phyloP scores from a whole-genome alignment of 768 basidiomycete genomes.

The Vararia minispora region DNA sequence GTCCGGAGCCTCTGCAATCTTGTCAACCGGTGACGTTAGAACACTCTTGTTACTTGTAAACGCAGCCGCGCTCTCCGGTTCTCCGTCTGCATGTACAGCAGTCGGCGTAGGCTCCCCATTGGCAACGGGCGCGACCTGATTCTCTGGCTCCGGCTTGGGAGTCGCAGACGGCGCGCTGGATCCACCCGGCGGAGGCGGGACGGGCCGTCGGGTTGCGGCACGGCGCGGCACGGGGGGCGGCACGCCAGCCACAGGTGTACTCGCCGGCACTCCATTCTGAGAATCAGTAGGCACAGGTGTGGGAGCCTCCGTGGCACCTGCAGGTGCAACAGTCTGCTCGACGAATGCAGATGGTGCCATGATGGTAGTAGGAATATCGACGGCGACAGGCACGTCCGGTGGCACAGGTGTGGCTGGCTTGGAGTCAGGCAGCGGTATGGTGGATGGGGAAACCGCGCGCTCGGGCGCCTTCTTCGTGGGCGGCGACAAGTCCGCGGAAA shows the following conservation, averaged over 20 bases:
- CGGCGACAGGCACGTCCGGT: background rate
- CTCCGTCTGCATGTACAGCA: too few species aligned
- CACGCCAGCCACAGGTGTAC: slow-evolving; percentile 24
- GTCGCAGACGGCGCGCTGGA: too few species aligned
- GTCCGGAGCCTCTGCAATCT: too few species aligned
- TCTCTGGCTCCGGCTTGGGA: too few species aligned
- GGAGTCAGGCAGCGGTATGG: slow-evolving; percentile 16
- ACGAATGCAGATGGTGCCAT: background rate
- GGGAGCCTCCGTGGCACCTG: background rate
- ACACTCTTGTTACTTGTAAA: too few species aligned
- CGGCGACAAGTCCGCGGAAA: slow-evolving; percentile 9
- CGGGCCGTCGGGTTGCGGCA: slow-evolving; percentile 42
- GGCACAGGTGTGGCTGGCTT: slow-evolving; percentile 20
- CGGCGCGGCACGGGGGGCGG: slow-evolving; percentile 56
- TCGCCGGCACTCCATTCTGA: slow-evolving; percentile 10
- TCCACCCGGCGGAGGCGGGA: slow-evolving; percentile 7
- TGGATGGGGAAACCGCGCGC: slow-evolving; percentile 14
- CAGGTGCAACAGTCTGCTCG: background rate
- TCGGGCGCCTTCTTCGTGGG: slow-evolving; percentile 3
- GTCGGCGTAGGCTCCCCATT: too few species aligned
- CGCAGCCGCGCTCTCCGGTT: too few species aligned
- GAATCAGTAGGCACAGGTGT: background rate
- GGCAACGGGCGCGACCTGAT: too few species aligned
- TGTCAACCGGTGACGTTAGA: too few species aligned
- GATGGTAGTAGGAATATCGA: background rate